phyloP scores from a whole-genome alignment of 108 stramenopile species.

The Nitzschia sp. region DNA sequence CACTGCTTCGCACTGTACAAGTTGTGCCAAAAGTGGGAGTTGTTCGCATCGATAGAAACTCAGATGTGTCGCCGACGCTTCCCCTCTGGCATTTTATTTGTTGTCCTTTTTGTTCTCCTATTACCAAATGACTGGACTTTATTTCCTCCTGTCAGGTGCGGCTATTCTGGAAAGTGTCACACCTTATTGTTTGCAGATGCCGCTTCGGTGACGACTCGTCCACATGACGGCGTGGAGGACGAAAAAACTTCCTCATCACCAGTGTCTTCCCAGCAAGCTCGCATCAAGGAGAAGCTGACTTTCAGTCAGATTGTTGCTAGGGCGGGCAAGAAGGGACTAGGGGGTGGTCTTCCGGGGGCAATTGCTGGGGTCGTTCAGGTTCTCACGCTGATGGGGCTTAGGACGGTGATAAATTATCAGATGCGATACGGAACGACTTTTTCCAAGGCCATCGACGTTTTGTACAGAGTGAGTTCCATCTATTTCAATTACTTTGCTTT shows the following conservation, averaged over 20 bases:
- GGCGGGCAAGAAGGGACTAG: conserved; percentile 65
- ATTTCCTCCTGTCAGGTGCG: background rate
- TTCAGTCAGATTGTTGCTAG: conserved; percentile 39
- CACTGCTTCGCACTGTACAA: no score
- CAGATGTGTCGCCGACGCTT: background rate
- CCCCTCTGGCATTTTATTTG: background rate
- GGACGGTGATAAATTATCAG: conserved; percentile 96
- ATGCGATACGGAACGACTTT: conserved; percentile 90
- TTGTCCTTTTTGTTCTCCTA: background rate
- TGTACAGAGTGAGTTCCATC: conserved; percentile 33
- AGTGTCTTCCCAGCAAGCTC: no score
- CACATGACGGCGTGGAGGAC: no score
- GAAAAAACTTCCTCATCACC: no score
- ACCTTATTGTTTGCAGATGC: background rate
- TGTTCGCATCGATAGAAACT: no score
- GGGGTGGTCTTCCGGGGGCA: conserved; percentile 89
- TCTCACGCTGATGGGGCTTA: conserved; percentile 80
- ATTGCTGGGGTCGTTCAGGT: conserved; percentile 90
- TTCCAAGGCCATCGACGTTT: conserved; percentile 55
- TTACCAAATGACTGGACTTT: background rate
- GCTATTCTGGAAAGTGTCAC: background rate
- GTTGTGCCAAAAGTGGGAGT: no score
- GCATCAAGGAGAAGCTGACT: background rate
- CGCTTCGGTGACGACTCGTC: no score
- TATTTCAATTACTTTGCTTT: background rate